Percentiles rank a stretch among this genome's conserved stretches.
phyloP scores from a whole-genome alignment of 2,329 filamentous ascomycete genomes.

The Colletotrichum gloeosporioides region DNA sequence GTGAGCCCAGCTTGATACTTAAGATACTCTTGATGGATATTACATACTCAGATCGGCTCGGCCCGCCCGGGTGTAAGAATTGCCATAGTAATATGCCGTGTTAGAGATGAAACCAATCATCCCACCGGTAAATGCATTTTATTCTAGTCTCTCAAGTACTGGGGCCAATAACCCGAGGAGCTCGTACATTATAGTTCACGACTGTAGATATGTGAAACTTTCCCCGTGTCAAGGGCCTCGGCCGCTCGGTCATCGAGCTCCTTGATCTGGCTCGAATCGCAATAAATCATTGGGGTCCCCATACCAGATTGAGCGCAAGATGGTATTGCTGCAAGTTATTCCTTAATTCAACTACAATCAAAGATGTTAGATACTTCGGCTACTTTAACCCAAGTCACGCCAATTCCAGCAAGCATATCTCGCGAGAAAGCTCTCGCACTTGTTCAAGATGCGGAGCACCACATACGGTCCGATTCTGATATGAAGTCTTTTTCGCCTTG shows the following conservation, averaged over 20 bases:
- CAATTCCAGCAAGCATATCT: background rate
- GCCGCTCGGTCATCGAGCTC: background rate
- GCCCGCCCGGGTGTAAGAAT: background rate
- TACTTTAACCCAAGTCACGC: background rate
- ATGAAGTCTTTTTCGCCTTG: background rate
- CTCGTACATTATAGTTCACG: background rate
- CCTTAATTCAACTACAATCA: background rate
- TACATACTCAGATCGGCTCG: background rate
- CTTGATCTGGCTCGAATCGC: background rate
- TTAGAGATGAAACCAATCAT: background rate
- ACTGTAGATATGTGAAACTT: background rate
- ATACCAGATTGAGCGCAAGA: fast-evolving
- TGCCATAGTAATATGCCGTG: background rate
- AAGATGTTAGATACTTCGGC: background rate
- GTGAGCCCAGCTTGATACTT: background rate
- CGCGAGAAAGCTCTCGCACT: background rate
- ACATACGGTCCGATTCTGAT: background rate
- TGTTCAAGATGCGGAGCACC: background rate
- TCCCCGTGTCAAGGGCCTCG: background rate
- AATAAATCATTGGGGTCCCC: background rate
- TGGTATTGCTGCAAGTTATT: background rate
- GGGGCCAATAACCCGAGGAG: background rate
- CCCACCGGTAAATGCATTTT: background rate
- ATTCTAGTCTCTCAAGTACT: background rate
- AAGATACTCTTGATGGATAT: background rate